Evolutionary conservation across 139 green algal species (phyloP).

Genomic region (Coelastrella sp.): DNA sequence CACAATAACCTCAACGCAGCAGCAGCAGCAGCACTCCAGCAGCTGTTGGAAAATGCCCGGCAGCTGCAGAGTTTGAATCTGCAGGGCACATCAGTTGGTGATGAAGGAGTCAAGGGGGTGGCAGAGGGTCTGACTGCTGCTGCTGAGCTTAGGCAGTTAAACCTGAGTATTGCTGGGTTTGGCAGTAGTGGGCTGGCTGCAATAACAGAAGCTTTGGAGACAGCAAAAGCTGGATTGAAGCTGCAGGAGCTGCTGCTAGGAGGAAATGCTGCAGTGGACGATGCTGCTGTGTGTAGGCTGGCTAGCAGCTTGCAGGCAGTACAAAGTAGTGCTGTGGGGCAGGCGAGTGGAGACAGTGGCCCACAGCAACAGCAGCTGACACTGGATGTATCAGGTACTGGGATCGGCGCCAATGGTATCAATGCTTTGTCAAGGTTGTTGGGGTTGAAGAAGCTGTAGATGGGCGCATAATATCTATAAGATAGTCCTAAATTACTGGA

Average conservation of each 20-base stretch:
- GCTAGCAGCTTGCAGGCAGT: not conserved
- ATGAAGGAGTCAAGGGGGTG: not conserved
- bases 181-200: not conserved
- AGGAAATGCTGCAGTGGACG: not conserved
- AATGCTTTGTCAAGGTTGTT: not conserved
- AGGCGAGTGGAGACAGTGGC: too few species aligned
- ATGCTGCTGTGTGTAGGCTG: not conserved
- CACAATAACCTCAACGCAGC: not conserved
- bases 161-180: not conserved
- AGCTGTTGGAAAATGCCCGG: not conserved
- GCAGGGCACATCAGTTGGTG: not conserved
- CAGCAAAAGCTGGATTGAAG: not conserved
- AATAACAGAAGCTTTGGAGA: not conserved
- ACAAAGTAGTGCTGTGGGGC: too few species aligned
- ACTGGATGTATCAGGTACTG: not conserved
- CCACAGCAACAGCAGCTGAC: slow-evolving; percentile 3
- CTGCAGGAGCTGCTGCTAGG: slow-evolving; percentile 35
- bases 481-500: too few species aligned
- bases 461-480: too few species aligned
- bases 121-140: slow-evolving; percentile 18
- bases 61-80: not conserved
- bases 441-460: too few species aligned
- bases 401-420: slow-evolving; percentile 15
- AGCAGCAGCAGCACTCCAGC: not conserved
- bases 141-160: not conserved